Percentiles rank a stretch among this genome's conserved stretches.
These are phyloP conservation scores for Carex cristatella DNA, from an alignment of 176 grass and related monocot genomes.

Conservation along the genomic window DNA sequence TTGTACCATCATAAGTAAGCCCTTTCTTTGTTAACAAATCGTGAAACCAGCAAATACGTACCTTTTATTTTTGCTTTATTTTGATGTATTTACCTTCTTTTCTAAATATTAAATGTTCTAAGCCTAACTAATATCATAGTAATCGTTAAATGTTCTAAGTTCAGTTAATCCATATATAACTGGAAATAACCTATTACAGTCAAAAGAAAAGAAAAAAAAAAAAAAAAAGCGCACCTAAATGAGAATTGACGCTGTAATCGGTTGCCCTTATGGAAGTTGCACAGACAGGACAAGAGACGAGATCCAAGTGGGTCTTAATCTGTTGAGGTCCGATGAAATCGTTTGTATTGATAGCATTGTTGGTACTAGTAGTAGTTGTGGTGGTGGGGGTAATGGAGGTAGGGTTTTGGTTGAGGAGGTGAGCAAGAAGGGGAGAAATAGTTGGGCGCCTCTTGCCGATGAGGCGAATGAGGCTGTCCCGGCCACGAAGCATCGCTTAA, in stretches of 20 bases:
- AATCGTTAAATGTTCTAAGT: not conserved
- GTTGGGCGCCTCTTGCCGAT: constrained; percentile 57
- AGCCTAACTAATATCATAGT: not conserved
- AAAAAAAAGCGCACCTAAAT: constrained; percentile 46
- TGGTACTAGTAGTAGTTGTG: not conserved
- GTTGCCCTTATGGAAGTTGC: constrained; percentile 54
- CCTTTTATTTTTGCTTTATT: not conserved
- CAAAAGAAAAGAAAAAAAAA: not conserved
- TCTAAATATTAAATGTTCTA: not conserved
- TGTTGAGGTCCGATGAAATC: not conserved
- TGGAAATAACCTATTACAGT: not conserved
- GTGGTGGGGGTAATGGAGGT: not conserved
- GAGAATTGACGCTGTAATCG: constrained; percentile 57
- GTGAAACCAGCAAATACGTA: not conserved
- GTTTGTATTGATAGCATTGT: not conserved
- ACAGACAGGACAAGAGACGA: constrained; percentile 71
- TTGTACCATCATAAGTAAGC: not conserved
- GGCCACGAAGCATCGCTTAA: constrained; percentile 39
- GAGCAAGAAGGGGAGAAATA: constrained; percentile 29
- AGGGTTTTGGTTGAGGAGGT: constrained; percentile 17
- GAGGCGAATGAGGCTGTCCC: constrained; percentile 67
- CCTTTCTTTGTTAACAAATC: not conserved
- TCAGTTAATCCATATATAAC: not conserved
- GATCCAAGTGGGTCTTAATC: constrained; percentile 17
- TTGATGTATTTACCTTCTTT: not conserved